Base-by-base conservation (phyloP, 345 rosid genomes). In the Citrus trifoliata region DNA sequence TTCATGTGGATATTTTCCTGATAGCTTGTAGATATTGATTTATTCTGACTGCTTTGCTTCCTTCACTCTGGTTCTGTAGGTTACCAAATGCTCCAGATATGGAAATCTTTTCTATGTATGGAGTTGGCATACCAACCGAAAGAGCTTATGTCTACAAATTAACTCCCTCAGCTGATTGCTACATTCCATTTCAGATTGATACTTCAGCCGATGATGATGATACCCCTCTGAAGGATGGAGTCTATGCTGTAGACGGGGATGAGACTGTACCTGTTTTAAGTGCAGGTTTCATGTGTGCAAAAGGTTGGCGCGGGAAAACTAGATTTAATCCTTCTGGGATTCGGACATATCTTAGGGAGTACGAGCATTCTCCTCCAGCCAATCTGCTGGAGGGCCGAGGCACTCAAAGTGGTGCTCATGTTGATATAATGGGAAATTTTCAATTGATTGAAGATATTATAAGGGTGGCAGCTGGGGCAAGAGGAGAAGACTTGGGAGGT, bases 61-160 rank as follows among this genome's bases (percentile, higher is more conserved):
- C 25, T 19, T 82, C 78, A 69, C 82, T 76, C 61, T 82, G 82
- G 25, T 82, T 75, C 77, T 75, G 66, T 87, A 96, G 99, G 87
- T 86, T 96, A 85, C 98, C 98, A 27, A 84, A 90, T 80, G 98
- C 99, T 42, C 95, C 97, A 4, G 97, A 90, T 25, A 93, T 94
- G 97, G 99, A 96, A 82, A 89, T 96, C 63, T 92, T 80, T 83
- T 91, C 99, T 28, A 65, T 96, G 83, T 96, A 96, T 16, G 99
- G 97, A 71, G 97, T 92, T 53, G 99, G 99, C 71, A 87, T 94
- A 81, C 99, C 94, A 42, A 96, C 99, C 1, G 99, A 96, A 88
- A 79, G 99, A 80, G 92, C 98, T 32, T 94, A 94, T 53, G 81
- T 93, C 14, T 96, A 96, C 88, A 88, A 89, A 88, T 59, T 89